Conservation (phyloP, 768 basidiomycete genomes). For the Boletus speciosus region DNA sequence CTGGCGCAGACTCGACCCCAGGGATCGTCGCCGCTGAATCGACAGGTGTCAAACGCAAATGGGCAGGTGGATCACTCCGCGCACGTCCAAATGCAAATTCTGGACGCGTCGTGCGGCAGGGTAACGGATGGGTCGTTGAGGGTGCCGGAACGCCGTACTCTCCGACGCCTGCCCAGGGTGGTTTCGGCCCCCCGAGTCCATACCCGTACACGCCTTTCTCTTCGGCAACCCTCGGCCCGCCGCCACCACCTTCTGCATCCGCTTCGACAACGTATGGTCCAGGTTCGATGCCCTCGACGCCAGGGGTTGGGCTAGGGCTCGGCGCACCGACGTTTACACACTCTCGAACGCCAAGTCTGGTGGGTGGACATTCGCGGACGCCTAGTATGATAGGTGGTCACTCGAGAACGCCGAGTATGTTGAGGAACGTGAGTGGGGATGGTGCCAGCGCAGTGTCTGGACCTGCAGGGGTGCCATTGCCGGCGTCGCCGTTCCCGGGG, state of each 20-base stretch:
- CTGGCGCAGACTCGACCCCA: slow-evolving; percentile 47
- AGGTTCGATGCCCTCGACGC: slow-evolving; percentile 26
- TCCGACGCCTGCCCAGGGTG: slow-evolving; percentile 33
- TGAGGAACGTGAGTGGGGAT: slow-evolving; percentile 15
- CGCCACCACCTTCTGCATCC: slow-evolving; percentile 5
- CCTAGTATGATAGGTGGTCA: slow-evolving; percentile 24
- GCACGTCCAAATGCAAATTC: slow-evolving; percentile 39
- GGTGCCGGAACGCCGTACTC: slow-evolving; percentile 38
- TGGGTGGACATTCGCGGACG: slow-evolving; percentile 17
- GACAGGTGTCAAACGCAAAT: slow-evolving; percentile 61
- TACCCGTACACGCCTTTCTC: slow-evolving; percentile 34
- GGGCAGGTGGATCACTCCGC: slow-evolving; percentile 64
- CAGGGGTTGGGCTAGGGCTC: slow-evolving; percentile 29
- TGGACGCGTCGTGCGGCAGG: slow-evolving; percentile 52
- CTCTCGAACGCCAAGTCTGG: slow-evolving; percentile 11
- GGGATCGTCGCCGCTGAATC: slow-evolving; percentile 65
- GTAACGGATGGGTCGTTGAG: slow-evolving; percentile 59
- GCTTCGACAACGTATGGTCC: slow-evolving; percentile 33
- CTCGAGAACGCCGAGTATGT: background rate
- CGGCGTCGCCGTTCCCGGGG: slow-evolving; percentile 21
- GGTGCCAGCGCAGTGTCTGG: background rate
- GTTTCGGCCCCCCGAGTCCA: slow-evolving; percentile 26
- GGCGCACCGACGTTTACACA: slow-evolving; percentile 24
- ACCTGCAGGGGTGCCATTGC: slow-evolving; percentile 13
- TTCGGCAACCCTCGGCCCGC: slow-evolving; percentile 1